Evolutionary conservation across 257 asterid species (phyloP), one percentile per base, ranked within the genome.

Genomic region (Nicotiana knightiana): DNA sequence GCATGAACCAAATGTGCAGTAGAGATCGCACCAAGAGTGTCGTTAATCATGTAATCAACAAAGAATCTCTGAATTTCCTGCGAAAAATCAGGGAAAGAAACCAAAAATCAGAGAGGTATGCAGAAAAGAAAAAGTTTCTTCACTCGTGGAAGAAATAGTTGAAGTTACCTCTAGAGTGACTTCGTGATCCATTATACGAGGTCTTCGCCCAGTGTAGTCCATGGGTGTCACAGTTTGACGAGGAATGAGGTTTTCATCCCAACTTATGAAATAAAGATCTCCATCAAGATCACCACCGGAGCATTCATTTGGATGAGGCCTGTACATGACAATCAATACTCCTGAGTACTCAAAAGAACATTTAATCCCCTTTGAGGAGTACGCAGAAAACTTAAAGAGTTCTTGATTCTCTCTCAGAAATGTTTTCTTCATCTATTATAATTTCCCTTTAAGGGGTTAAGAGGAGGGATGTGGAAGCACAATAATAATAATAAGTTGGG

Each of bases 251-350:
- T 64, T 88, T 84, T 87, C 81, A 53, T 94, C 99, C 99, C 98
- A 96, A 91, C 99, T 94, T 77, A 96, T 83, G 53, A 94, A 96
- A 85, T 96, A 96, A 33, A 90, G 86, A 85, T 96, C 99, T 54
- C 99, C 99, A 83, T 96, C 99, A 80, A 96, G 98, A 87, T 96
- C 99, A 68, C 99, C 99, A 71, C 99, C 98, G 10, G 99, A 95
- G 87, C 99, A 95, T 91, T 95, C 99, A 82, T 91, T 95, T 28
- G 99, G 98, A 84, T 95, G 99, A 85, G 99, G 99, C 97, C 99
- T 93, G 92, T 67, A 86, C 84, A 80, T 80, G 77, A 65, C 21
- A 58, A 17, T 51, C 79, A 75, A 24, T 51, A 16, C 16, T 75
- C 37, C 3, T 73, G 63, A 75, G 46, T 28, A 51, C 9, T 63